Conservation (phyloP, 2,329 filamentous ascomycete species). For the Talaromyces sp. region DNA sequence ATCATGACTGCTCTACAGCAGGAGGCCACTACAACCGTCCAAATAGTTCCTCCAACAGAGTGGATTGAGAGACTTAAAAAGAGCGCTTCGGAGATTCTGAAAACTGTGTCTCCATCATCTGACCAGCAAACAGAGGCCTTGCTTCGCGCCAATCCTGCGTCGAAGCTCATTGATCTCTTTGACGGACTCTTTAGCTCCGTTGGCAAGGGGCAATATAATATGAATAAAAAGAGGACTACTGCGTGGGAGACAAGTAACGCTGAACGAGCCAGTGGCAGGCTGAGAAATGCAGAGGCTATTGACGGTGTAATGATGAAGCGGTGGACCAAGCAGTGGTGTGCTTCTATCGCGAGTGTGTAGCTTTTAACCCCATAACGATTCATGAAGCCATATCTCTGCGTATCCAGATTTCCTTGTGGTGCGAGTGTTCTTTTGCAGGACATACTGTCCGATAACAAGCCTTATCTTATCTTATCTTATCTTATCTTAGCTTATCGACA, state of each 20-base stretch:
- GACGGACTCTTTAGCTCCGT: neutral
- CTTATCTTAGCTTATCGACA: neutral
- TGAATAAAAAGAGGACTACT: neutral
- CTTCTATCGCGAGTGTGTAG: neutral
- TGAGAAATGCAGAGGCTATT: neutral
- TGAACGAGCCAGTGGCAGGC: neutral
- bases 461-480: too few species aligned
- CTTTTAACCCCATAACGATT: neutral
- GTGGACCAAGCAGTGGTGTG: constrained; percentile 2
- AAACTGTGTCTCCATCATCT: neutral
- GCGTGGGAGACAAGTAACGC: constrained; percentile 3
- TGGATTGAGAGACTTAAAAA: neutral
- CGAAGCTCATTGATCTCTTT: constrained; percentile 4
- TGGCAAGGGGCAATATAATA: neutral
- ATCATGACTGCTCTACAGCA: neutral
- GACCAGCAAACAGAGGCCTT: neutral
- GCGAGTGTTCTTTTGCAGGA: too few species aligned
- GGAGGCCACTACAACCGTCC: neutral
- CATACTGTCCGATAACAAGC: too few species aligned
- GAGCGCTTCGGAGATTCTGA: neutral
- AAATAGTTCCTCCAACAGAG: neutral
- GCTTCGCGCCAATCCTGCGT: constrained; percentile 1
- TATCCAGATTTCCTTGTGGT: too few species aligned
- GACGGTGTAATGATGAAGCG: neutral
- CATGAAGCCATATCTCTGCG: too few species aligned